Percentiles rank a stretch among this genome's conserved stretches.
phyloP scores from a whole-genome alignment of 192 early-diverging fungal species.

The Coemansia sp. region DNA sequence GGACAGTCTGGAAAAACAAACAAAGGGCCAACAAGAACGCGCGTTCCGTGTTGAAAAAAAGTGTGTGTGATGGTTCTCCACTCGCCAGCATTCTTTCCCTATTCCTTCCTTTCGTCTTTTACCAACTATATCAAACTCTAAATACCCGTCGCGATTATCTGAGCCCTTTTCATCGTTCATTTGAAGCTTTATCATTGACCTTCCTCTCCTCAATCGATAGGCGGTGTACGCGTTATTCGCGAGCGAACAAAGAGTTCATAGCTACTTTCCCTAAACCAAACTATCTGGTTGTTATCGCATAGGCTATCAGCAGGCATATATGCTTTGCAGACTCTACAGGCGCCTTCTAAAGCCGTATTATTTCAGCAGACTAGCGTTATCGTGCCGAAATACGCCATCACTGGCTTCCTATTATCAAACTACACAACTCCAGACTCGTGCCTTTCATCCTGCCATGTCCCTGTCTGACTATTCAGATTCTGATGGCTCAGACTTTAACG shows the following conservation, averaged over 20 bases:
- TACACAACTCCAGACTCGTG: neutral
- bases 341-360: slow-evolving; percentile 5
- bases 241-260: neutral
- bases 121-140: slow-evolving; percentile 12
- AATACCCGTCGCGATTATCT: neutral
- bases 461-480: slow-evolving; percentile 52
- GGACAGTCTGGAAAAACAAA: neutral
- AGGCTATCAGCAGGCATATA: neutral
- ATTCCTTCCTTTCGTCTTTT: neutral
- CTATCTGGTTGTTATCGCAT: neutral
- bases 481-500: slow-evolving; percentile 41
- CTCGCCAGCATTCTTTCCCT: no score
- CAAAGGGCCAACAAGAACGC: neutral
- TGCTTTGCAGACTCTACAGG: neutral
- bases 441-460: slow-evolving; percentile 7
- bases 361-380: neutral
- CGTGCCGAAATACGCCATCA: neutral
- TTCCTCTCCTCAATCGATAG: neutral
- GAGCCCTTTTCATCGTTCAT: neutral
- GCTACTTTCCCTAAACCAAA: no score
- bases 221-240: neutral
- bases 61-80: neutral
- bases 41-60: neutral
- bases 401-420: neutral
- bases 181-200: neutral